Evolutionary conservation across 306 rosid genomes (phyloP).

Genomic region (Parietaria judaica): DNA sequence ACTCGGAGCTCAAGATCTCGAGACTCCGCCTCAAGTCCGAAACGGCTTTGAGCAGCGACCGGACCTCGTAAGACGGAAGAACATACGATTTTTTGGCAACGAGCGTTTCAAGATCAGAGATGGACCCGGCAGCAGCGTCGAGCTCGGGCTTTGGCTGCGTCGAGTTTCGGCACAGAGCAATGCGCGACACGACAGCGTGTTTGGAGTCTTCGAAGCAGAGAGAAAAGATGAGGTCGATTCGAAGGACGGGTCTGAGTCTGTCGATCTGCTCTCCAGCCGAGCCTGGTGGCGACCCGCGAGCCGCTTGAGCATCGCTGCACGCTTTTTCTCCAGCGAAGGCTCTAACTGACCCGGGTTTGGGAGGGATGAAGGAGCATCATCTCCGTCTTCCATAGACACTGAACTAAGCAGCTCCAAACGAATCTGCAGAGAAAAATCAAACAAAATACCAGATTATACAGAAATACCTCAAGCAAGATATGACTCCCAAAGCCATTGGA

Average conservation of each 20-base stretch:
- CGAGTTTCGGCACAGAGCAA: conserved; percentile 29
- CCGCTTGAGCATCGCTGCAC: conserved; percentile 59
- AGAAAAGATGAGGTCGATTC: conserved; percentile 56
- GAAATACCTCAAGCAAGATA: too few species aligned
- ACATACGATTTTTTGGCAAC: conserved; percentile 68
- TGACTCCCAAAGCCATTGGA: too few species aligned
- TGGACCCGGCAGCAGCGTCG: conserved; percentile 45
- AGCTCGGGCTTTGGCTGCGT: conserved; percentile 42
- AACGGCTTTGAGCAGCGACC: conserved; percentile 57
- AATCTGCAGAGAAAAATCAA: too few species aligned
- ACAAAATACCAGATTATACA: too few species aligned
- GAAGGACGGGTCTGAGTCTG: conserved; percentile 23
- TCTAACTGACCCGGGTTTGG: conserved; percentile 17
- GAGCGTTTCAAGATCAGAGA: conserved; percentile 67
- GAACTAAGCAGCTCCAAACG: too few species aligned
- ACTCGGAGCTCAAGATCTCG: conserved; percentile 32
- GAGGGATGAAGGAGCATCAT: conserved; percentile 13
- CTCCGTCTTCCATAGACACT: conserved; percentile 31
- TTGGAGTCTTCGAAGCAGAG: conserved; percentile 45
- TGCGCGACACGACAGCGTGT: conserved; percentile 41
- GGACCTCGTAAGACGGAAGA: conserved; percentile 70
- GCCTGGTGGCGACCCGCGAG: conserved; percentile 58
- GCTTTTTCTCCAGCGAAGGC: conserved; percentile 48
- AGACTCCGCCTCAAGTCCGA: conserved; percentile 51
- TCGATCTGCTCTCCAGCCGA: conserved; percentile 30